Conservation (phyloP, 2,329 filamentous ascomycete genomes). For the Aspergillus niger region DNA sequence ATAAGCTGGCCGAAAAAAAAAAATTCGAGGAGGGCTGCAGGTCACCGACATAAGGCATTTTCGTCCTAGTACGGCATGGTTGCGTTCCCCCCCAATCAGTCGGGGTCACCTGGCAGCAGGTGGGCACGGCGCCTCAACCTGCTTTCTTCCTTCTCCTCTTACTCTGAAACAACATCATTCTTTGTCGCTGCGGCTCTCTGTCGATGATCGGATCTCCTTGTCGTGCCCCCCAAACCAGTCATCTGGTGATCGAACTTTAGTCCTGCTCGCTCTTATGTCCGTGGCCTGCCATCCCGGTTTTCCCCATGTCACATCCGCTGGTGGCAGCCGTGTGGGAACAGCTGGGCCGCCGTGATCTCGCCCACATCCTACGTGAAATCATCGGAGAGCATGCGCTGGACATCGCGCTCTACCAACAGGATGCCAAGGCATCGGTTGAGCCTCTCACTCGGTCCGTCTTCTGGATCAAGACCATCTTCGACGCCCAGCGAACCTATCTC, state of each 20-base stretch:
- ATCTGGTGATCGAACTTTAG: neutral
- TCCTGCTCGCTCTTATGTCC: slow-evolving; percentile 18
- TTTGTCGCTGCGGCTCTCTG: neutral
- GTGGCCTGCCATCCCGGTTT: slow-evolving; percentile 10
- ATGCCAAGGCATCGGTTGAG: slow-evolving; percentile 27
- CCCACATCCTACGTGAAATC: slow-evolving; percentile 38
- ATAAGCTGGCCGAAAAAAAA: slow-evolving; percentile 20
- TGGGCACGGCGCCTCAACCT: neutral
- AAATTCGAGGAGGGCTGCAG: neutral
- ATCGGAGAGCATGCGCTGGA: slow-evolving; percentile 39
- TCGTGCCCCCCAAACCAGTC: neutral
- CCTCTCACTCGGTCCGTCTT: slow-evolving; percentile 32
- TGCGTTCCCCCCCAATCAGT: slow-evolving; percentile 4
- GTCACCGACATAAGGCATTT: slow-evolving; percentile 9
- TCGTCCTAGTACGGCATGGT: slow-evolving; percentile 2
- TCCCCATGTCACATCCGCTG: slow-evolving; percentile 33
- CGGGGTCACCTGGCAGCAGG: slow-evolving; percentile 8
- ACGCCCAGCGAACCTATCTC: slow-evolving; percentile 38
- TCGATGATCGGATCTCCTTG: slow-evolving; percentile 5
- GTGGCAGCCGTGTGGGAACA: slow-evolving; percentile 40
- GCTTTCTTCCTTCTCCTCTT: neutral
- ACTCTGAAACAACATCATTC: neutral
- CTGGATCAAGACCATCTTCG: slow-evolving; percentile 42
- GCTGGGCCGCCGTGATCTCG: slow-evolving; percentile 37
- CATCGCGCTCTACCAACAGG: slow-evolving; percentile 25